Percentiles rank a stretch among this genome's conserved stretches.
Conservation (phyloP, 257 asterid species). For the Ilex asprella region DNA sequence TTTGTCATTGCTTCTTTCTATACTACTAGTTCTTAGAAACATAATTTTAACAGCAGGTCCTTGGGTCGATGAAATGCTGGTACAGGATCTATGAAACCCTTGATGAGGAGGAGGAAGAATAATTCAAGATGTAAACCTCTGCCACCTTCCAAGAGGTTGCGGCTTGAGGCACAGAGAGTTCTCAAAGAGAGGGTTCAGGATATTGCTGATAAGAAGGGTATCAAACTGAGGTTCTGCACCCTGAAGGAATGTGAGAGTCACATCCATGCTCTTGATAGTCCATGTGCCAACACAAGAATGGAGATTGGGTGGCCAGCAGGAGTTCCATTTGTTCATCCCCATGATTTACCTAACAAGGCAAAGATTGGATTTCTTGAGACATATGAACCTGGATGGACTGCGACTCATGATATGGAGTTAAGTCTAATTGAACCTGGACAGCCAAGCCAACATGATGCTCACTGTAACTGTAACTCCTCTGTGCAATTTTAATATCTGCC, state of each 20-base stretch:
- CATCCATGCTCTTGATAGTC: slow-evolving; percentile 78
- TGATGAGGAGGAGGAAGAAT: slow-evolving; percentile 54
- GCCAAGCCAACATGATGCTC: slow-evolving; percentile 27
- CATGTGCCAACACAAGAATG: slow-evolving; percentile 73
- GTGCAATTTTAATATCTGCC: slow-evolving; percentile 6
- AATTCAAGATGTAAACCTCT: slow-evolving; percentile 71
- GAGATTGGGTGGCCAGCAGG: slow-evolving; percentile 99
- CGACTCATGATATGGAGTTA: slow-evolving; percentile 72
- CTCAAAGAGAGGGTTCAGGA: slow-evolving; percentile 95
- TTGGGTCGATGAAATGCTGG: slow-evolving; percentile 83
- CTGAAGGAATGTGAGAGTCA: slow-evolving; percentile 91
- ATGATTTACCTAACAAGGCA: slow-evolving; percentile 98
- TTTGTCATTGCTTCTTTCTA: slow-evolving; percentile 12
- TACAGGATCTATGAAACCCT: slow-evolving; percentile 85
- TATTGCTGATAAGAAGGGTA: slow-evolving; percentile 93
- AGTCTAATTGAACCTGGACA: slow-evolving; percentile 33
- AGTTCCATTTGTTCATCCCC: slow-evolving; percentile 98
- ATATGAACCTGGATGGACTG: slow-evolving; percentile 97
- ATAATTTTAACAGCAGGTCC: slow-evolving; percentile 62
- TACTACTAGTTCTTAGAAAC: slow-evolving; percentile 41
- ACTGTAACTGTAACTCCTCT: slow-evolving; percentile 30
- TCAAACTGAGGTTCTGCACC: slow-evolving; percentile 89
- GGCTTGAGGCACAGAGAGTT: slow-evolving; percentile 97
- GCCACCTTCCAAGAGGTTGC: slow-evolving; percentile 91
- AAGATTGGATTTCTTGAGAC: slow-evolving; percentile 96